Conservation (phyloP, 225 moss, liverwort and hornwort species). For the Marchantia paleacea region DNA sequence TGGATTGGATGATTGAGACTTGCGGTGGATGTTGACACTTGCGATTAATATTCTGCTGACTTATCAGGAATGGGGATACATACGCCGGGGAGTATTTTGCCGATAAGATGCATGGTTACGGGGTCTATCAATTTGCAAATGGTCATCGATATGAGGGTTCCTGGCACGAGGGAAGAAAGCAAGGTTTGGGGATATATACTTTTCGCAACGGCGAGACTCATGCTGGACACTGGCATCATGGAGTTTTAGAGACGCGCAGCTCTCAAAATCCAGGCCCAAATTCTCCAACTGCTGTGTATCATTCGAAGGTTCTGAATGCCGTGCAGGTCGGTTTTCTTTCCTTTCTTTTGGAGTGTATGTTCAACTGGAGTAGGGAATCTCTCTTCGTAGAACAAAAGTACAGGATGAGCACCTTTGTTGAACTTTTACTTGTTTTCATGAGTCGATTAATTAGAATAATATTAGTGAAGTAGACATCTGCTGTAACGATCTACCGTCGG, state of each 20-base stretch:
- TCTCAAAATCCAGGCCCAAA: conserved; percentile 51
- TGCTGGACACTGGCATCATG: conserved; percentile 85
- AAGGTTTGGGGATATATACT: conserved; percentile 85
- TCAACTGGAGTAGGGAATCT: too few relatives aligned
- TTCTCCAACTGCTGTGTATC: conserved; percentile 44
- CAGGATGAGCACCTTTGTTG: too few relatives aligned
- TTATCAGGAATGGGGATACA: conserved; percentile 73
- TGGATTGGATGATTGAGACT: background rate
- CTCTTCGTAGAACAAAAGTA: too few relatives aligned
- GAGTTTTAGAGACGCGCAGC: conserved; percentile 70
- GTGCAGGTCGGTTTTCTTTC: conserved; percentile 41
- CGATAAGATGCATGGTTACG: conserved; percentile 93
- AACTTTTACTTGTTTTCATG: too few relatives aligned
- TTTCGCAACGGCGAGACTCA: conserved; percentile 90
- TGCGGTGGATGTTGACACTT: too few relatives aligned
- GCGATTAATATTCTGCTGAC: background rate
- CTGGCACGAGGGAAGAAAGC: conserved; percentile 93
- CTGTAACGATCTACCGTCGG: too few relatives aligned
- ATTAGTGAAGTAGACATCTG: too few relatives aligned
- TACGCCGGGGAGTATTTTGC: conserved; percentile 87
- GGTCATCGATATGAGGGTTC: conserved; percentile 91
- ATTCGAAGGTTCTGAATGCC: conserved; percentile 49
- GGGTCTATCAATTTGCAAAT: conserved; percentile 88
- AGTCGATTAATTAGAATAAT: too few relatives aligned
- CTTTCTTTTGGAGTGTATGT: background rate